Conservation (phyloP, 1,139 yeast species). For the Debaryomyces sp. region DNA sequence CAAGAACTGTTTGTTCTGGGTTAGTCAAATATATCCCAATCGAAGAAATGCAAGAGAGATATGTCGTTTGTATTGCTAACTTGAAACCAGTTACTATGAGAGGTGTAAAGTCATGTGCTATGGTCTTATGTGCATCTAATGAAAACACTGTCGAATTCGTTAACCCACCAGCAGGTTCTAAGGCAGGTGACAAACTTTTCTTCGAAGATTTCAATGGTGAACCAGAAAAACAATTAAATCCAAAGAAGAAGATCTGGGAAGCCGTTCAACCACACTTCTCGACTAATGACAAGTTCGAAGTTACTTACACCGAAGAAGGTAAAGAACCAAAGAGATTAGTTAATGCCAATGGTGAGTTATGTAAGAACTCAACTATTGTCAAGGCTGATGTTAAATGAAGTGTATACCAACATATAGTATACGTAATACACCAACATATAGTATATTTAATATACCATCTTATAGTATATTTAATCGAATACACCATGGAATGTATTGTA, state of each 20-base stretch:
- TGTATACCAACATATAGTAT: neutral
- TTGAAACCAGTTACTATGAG: conserved; percentile 70
- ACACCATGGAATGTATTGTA: neutral
- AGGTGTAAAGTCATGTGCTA: conserved; percentile 92
- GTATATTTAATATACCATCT: neutral
- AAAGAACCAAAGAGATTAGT: conserved; percentile 77
- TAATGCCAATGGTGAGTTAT: conserved; percentile 70
- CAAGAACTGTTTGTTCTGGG: conserved; percentile 98
- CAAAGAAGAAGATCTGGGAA: conserved; percentile 99
- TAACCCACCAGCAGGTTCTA: conserved; percentile 91
- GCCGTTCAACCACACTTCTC: conserved; percentile 88
- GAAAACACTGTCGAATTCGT: conserved; percentile 81
- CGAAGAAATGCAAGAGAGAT: conserved; percentile 49
- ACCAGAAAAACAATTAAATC: conserved; percentile 93
- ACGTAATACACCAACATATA: neutral
- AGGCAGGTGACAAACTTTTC: conserved; percentile 95
- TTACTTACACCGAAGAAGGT: conserved; percentile 81
- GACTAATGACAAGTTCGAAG: conserved; percentile 75
- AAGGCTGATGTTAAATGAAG: conserved; percentile 71
- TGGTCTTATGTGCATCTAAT: conserved; percentile 92
- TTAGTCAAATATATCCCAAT: conserved; percentile 53
- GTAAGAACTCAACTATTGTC: conserved; percentile 68
- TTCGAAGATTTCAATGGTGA: conserved; percentile 86
- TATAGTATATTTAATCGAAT: neutral
- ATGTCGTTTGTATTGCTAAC: conserved; percentile 59